These are phyloP conservation scores for Leishmania tropica DNA, from an alignment of 208 protist species.

Conservation along the genomic window DNA sequence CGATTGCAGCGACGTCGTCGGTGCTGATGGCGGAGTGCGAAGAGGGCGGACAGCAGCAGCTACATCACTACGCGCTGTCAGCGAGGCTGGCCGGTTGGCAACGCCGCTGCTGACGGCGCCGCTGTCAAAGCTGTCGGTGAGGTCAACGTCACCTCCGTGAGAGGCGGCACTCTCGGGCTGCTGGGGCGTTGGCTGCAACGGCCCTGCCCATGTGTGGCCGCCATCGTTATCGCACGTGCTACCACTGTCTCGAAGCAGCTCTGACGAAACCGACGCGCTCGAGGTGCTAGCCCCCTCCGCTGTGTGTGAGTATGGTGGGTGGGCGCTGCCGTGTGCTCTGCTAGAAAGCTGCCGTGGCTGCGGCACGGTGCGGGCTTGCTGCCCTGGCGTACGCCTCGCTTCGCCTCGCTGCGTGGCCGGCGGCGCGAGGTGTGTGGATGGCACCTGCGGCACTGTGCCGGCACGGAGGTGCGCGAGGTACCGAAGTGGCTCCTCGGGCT, in stretches of 20 bases:
- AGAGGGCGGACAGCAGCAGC: neutral
- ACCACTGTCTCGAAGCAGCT: neutral
- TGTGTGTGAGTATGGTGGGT: neutral
- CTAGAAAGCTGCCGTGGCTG: constrained; percentile 5
- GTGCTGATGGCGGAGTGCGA: constrained; percentile 9
- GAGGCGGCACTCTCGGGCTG: neutral
- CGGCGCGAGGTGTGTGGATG: neutral
- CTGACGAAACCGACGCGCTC: neutral
- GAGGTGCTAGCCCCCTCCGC: neutral
- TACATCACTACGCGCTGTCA: neutral
- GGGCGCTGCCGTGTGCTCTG: constrained; percentile 6
- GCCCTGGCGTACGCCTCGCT: neutral
- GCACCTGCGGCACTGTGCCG: constrained; percentile 2
- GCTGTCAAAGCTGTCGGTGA: neutral
- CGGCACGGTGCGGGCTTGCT: neutral
- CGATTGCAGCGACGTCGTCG: constrained; percentile 8
- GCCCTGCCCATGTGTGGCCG: neutral
- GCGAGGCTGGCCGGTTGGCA: neutral
- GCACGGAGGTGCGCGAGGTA: constrained; percentile 14
- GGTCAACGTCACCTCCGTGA: neutral
- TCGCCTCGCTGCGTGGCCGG: neutral
- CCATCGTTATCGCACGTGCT: neutral
- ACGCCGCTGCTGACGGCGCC: neutral
- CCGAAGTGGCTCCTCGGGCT: constrained; percentile 51
- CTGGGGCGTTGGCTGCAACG: neutral